These are phyloP conservation scores for Trichoderma semiorbis DNA, from an alignment of 2,329 filamentous ascomycete species.

Conservation along the genomic window DNA sequence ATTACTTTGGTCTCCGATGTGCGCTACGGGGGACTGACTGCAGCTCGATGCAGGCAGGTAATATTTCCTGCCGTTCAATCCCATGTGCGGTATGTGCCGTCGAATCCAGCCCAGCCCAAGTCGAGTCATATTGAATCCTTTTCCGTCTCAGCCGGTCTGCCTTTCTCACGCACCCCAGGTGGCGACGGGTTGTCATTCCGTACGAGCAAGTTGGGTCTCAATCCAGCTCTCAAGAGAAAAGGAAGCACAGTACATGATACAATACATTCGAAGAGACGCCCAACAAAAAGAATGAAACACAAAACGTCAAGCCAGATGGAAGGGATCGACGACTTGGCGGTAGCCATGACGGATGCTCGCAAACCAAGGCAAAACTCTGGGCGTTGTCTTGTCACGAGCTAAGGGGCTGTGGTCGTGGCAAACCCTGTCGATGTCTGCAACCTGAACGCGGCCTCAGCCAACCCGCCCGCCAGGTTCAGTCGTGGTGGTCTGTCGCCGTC, in stretches of 20 bases:
- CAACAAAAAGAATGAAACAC: neutral
- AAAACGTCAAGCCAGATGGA: neutral
- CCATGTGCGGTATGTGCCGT: neutral
- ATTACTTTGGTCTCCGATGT: neutral
- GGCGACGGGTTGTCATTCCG: neutral
- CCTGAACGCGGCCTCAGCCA: neutral
- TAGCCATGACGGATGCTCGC: neutral
- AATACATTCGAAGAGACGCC: neutral
- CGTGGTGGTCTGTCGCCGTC: neutral
- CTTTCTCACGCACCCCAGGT: neutral
- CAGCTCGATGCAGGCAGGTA: neutral
- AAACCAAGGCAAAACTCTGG: neutral
- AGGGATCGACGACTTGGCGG: neutral
- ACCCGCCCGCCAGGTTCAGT: neutral
- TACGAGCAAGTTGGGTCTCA: neutral
- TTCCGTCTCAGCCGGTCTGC: neutral
- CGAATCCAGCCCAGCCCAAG: neutral
- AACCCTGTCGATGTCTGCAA: neutral
- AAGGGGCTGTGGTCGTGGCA: slow-evolving; percentile 1
- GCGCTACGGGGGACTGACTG: neutral
- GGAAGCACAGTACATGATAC: neutral
- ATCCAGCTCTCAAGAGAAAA: neutral
- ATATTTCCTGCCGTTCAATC: neutral
- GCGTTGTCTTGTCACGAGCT: neutral
- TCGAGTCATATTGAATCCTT: neutral